Conservation (phyloP, 495 filamentous ascomycete genomes). For the Penicillium lagena region DNA sequence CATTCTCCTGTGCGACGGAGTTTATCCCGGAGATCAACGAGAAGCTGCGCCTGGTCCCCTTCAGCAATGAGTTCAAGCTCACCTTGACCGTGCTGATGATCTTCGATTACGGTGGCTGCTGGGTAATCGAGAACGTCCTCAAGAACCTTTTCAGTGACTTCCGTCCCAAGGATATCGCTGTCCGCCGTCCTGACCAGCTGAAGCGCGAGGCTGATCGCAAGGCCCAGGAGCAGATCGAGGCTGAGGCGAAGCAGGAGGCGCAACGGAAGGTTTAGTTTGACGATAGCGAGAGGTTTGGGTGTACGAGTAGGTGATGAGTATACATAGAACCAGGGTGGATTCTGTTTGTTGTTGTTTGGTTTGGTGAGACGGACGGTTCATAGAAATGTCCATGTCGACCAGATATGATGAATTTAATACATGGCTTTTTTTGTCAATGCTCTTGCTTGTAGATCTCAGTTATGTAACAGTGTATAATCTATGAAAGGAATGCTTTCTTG, state of each 20-base stretch:
- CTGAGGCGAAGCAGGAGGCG: slow-evolving; percentile 48
- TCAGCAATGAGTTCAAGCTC: slow-evolving; percentile 81
- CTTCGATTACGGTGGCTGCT: slow-evolving; percentile 85
- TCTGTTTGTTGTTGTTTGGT: too few species aligned
- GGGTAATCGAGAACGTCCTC: slow-evolving; percentile 77
- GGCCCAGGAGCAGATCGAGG: slow-evolving; percentile 50
- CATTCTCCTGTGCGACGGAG: slow-evolving; percentile 94
- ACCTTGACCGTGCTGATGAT: slow-evolving; percentile 82
- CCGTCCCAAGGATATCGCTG: slow-evolving; percentile 88
- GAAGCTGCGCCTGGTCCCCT: slow-evolving; percentile 89
- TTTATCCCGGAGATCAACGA: slow-evolving; percentile 94
- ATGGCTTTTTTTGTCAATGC: background rate
- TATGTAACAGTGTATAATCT: background rate
- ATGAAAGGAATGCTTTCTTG: background rate
- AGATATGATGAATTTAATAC: background rate
- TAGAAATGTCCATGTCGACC: too few species aligned
- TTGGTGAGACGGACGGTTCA: background rate
- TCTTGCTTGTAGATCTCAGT: background rate
- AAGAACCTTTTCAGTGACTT: slow-evolving; percentile 89
- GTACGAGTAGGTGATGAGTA: slow-evolving; percentile 6
- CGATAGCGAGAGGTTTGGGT: background rate
- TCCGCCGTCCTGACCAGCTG: slow-evolving; percentile 81
- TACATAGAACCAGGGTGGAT: slow-evolving; percentile 9
- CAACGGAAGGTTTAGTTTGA: slow-evolving; percentile 22
- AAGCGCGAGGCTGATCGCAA: slow-evolving; percentile 64